Percentiles rank a stretch among this genome's conserved stretches.
These are phyloP conservation scores for Letharia columbiana DNA, from an alignment of 495 filamentous ascomycete genomes.

Conservation along the genomic window DNA sequence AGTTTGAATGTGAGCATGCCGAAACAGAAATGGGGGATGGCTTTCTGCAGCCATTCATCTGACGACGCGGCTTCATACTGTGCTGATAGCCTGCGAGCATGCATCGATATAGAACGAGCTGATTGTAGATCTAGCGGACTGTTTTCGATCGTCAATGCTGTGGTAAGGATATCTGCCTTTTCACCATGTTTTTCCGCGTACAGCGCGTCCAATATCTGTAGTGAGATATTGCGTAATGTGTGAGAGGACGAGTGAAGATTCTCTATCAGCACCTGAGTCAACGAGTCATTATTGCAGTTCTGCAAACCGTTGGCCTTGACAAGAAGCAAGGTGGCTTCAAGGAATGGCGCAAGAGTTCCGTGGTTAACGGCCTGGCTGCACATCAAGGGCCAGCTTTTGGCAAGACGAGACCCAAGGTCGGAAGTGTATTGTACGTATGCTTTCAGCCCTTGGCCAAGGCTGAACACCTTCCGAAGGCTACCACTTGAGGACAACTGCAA, in stretches of 20 bases:
- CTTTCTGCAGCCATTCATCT: conserved; percentile 55
- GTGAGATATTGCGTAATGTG: conserved; percentile 56
- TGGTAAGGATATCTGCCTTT: conserved; percentile 36
- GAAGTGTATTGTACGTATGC: conserved; percentile 37
- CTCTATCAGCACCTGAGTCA: conserved; percentile 53
- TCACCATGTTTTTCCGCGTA: conserved; percentile 32
- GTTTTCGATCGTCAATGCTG: conserved; percentile 63
- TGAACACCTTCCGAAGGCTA: conserved; percentile 17
- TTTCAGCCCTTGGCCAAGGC: conserved; percentile 41
- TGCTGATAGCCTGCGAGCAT: conserved; percentile 66
- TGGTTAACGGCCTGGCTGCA: conserved; percentile 53
- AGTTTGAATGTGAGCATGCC: conserved; percentile 79
- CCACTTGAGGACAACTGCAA: neutral
- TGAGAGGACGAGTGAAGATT: conserved; percentile 69
- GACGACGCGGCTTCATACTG: conserved; percentile 46
- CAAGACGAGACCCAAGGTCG: conserved; percentile 36
- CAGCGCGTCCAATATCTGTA: conserved; percentile 52
- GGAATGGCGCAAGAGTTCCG: conserved; percentile 53
- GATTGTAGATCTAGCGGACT: conserved; percentile 69
- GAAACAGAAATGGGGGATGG: conserved; percentile 78
- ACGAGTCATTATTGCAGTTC: conserved; percentile 38
- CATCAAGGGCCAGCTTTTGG: conserved; percentile 47
- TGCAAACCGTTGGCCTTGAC: conserved; percentile 42
- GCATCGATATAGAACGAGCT: conserved; percentile 66
- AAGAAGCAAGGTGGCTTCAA: conserved; percentile 57